Base-by-base conservation (phyloP, 2,329 filamentous ascomycete species). In the Zelopaecilomyces penicillatus region DNA sequence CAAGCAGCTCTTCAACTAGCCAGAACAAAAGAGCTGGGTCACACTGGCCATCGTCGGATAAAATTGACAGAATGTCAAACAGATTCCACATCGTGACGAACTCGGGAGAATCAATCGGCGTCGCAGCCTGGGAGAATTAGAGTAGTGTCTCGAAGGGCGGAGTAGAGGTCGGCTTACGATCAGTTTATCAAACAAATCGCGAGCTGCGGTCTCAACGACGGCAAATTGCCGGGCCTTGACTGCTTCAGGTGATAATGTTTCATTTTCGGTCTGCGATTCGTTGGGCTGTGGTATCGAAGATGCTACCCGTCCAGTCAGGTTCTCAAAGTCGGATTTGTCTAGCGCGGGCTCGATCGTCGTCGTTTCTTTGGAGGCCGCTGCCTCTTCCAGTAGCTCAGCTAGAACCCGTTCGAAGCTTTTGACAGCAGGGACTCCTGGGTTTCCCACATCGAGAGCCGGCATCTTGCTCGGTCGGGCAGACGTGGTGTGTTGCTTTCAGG, bases 11-110 rank as follows among this genome's bases (percentile, higher is more conserved):
- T 62, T 99, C 93, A 19, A 96, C 82, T 11, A 98, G 78, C 77
- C 87, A 90, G 57, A 95, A 89, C 6, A 93, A 75, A 6, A 98
- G 72, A 12, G 85, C 85, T 0, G 87, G 80, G 52, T 95, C 89
- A 60, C 71, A 82, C 68, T 75, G 75, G 71, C 83, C 85, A 60
- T 83, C 79, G 59, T 95, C 91, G 48, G 88, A 90, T 49, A 95
- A 81, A 33, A 94, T 82, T 1, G 86, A 84, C n/a, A 96, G 73
- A 36, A 97, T 81, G 60, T 98, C 94, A 46, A 98, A 78, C 5
- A 98, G 73, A 59, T 96, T 93, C 91, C 91, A 98, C 51, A 97
- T 79, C 48, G 81, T 77, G 41, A 88, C 82, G 57, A 96, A 95
- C 1, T 78, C 74, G 36, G 87, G 80, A 28, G 86, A 80, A 33